Conservation (phyloP, 2,329 filamentous ascomycete species). For the Calonectria crousiana region DNA sequence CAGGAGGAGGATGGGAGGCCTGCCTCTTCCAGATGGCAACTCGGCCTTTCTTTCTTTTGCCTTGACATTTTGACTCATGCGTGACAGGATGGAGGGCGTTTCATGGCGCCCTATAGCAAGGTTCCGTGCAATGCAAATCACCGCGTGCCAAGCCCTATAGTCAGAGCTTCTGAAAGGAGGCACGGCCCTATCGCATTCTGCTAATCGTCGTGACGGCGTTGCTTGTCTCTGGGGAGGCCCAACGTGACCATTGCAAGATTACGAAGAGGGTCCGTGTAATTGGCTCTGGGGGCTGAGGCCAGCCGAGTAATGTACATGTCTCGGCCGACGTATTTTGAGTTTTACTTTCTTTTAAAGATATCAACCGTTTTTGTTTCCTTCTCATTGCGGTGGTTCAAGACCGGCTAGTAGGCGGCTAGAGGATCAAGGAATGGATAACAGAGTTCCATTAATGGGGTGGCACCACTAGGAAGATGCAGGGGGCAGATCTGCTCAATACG, state of each 20-base stretch:
- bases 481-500: background rate
- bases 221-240: background rate
- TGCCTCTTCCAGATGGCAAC: background rate
- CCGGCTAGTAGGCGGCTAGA: background rate
- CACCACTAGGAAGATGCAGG: background rate
- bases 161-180: background rate
- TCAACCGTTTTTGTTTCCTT: background rate
- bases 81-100: background rate
- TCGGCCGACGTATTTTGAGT: background rate
- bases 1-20: too few species aligned
- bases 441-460: constrained; percentile 3
- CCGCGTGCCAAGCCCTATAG: background rate
- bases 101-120: background rate
- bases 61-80: background rate
- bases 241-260: background rate
- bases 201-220: background rate
- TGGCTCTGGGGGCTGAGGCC: background rate
- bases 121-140: constrained; percentile 2
- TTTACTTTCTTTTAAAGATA: background rate
- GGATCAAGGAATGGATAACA: background rate
- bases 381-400: background rate
- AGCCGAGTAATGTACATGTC: background rate
- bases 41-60: background rate
- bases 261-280: background rate
- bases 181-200: background rate